Evolutionary conservation across 768 basidiomycete species (phyloP), one percentile per base, ranked within the genome.

Genomic region (Boletus rufocinnamomeus): DNA sequence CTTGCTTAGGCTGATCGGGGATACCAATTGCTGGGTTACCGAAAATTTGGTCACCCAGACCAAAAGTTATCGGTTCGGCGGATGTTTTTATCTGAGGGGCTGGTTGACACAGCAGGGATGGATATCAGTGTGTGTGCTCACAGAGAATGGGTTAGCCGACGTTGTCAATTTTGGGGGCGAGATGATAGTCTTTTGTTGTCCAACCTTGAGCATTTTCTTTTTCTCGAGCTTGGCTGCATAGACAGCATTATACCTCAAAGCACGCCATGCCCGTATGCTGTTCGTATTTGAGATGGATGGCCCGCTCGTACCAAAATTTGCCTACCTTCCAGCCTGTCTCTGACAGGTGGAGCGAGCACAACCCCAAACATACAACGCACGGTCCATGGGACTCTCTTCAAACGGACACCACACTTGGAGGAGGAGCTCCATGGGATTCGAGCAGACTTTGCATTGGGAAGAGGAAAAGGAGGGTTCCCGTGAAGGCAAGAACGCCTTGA

Each of bases 381-480:
- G 82, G 67, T 96, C 93, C 81, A 88, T 86, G 6, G 88, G 83
- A 64, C 91, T 95, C 38, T 87, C 79, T 67, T 94, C 89, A 64
- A 95, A 84, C 0, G 94, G 94, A 71, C 91, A 94, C 90, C 91
- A 95, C 66, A 96, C 80, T 68, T 95, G 93, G 13, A 91, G 80
- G 38, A 95, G 80, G 23, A 96, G 80, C 62, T 91, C 86, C 91
- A 89, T 93, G 0, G 88, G 83, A 21, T 77, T 73, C 11, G 79
- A 77, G 75, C 93, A 96, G 51, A 80, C 74, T 69, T 82, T 84
- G 82, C 93, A 95, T 51, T 79, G 75, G 7, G 86, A 87, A 27
- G 85, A 85, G 56, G 84, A 75, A 62, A 85, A 73, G 25, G 84
- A 68, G 16, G 87, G 89, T 70, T 86, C 84, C 66, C 74, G 76